Evolutionary conservation across 2,329 filamentous ascomycete species (phyloP), one percentile per base, ranked within the genome.

Genomic region (Lachnellula arida): DNA sequence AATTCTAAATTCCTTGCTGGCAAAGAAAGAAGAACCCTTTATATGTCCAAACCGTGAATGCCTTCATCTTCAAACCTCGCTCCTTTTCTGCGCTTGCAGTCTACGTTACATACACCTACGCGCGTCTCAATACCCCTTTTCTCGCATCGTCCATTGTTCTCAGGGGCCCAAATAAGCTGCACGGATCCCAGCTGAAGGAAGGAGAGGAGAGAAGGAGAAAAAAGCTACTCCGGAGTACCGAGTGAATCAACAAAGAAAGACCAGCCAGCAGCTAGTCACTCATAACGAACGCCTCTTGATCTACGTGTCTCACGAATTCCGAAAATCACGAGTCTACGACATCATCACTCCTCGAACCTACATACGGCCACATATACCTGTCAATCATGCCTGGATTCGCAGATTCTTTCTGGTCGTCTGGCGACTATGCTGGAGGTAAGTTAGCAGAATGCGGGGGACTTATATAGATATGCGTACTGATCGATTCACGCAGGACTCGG

Each of bases 371-470:
- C 52, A 25, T 52, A 43, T 35, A 49, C 43, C 46, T 28, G n/a
- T 40, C 54, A 69, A 84, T 74, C 71, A 93, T 93, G 89, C 88
- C 89, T 65, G 84, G 89, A 68, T 97, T 99, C 75, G 86, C 91
- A 65, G 91, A 93, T 76, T 96, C 92, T 50, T 97, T 99, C 77
- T 99, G 94, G 94, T 96, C 94, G 60, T 57, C 55, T 51, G 84
- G 85, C 71, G 94, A 99, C 81, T 97, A 97, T 80, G 93, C 93
- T 72, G 91, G 89, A 79, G 92, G 88, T 89, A 76, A 72, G 81
- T 69, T 47, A 25, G 19, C 4, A 23, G 50, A 6, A n/a, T 22
- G 39, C 55, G 17, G 34, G 11, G 17, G 14, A 19, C 19, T 19
- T 17, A 47, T 11, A 19, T 32, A 34, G 6, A 25, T 44, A 43